Base-by-base conservation (phyloP, 2,329 filamentous ascomycete genomes). In the Nigrospora sphaerica region DNA sequence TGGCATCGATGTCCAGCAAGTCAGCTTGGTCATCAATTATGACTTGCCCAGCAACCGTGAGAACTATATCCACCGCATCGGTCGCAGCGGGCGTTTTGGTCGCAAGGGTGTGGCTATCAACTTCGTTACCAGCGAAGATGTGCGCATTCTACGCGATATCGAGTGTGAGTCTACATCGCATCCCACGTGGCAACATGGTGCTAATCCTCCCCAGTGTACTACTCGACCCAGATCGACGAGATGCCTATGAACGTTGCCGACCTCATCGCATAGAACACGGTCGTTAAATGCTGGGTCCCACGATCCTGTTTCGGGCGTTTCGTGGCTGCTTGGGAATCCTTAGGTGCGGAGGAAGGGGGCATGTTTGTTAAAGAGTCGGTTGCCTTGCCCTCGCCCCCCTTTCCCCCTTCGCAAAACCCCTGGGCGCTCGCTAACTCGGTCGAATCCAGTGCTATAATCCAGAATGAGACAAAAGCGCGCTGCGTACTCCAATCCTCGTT, bases 71-170 rank as follows among this genome's bases (percentile, higher is more conserved):
- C 93, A 98, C 72, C 88, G 93, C 68, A 98, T 98, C 62, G 93
- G 93, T 85, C 93, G 93, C 92, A 98, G 93, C 54, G 93, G 93
- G 65, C 93, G 93, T 89, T 93, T 93, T 55, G 93, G 93, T 69
- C 98, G 98, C 78, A 97, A 98, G 76, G 93, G 93, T 78, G 93
- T 98, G 55, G 93, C 93, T 34, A 98, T 98, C 78, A 98, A 98
- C 75, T 98, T 98, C 63, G 93, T 98, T 55, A 98, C 93, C 3
- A 95, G 88, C 62, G 93, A 98, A 60, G 93, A 98, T 65, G 93
- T 98, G 49, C 86, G 93, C 64, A 98, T 98, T 64, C 78, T 98
- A 60, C 83, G 93, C 56, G 93, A 98, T 65, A 98, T 98, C 61
- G 93, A 98, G 74, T 73, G 86, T 91, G 73, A 70, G 83, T 76